phyloP scores from a whole-genome alignment of 1,139 yeast genomes.

The Pichia sp. region DNA sequence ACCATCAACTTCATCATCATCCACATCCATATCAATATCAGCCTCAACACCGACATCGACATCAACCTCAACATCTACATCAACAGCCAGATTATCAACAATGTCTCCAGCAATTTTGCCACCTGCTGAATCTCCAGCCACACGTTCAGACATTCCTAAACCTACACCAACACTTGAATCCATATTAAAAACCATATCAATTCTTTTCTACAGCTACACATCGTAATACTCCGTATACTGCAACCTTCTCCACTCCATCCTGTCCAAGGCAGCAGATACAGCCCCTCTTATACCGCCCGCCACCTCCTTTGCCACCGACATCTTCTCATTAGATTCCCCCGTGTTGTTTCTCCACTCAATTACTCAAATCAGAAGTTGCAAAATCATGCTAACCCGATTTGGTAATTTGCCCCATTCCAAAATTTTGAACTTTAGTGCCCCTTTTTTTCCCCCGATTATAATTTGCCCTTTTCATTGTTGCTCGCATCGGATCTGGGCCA shows the following conservation, averaged over 20 bases:
- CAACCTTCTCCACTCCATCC: too few relatives aligned
- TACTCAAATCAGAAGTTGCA: background rate
- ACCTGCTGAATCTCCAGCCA: too few relatives aligned
- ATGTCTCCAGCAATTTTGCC: too few relatives aligned
- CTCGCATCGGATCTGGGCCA: too few relatives aligned
- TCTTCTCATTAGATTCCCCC: background rate
- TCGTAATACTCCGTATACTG: too few relatives aligned
- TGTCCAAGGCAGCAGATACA: too few relatives aligned
- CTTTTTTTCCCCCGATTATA: background rate
- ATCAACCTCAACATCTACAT: background rate
- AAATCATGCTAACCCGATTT: background rate
- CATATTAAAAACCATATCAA: too few relatives aligned
- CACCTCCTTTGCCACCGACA: background rate
- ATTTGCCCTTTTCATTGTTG: too few relatives aligned
- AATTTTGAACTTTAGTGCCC: background rate
- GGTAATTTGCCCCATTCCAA: background rate
- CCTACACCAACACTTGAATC: too few relatives aligned
- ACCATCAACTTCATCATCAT: conserved; percentile 1
- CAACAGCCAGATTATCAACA: too few relatives aligned
- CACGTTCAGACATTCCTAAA: too few relatives aligned
- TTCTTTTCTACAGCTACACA: too few relatives aligned
- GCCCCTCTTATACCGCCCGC: background rate
- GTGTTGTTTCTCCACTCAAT: background rate
- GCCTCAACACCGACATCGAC: background rate
- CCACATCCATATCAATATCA: background rate